phyloP scores from a whole-genome alignment of 106 monocot species.

The Dioscorea alata region DNA sequence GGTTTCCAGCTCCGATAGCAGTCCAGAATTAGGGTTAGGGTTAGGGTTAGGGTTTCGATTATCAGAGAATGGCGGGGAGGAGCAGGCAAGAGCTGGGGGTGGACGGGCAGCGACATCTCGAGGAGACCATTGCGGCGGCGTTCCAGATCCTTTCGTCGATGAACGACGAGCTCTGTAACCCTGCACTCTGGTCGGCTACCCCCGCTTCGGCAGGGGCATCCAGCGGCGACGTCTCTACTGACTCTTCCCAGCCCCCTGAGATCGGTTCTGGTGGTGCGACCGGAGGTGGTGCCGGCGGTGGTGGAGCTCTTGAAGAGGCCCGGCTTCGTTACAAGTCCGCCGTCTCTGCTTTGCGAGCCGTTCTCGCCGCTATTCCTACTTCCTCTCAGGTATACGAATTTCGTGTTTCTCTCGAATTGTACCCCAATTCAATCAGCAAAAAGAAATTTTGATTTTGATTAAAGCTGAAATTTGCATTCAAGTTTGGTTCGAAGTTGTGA shows the following conservation, averaged over 20 bases:
- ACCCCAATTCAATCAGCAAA: background rate
- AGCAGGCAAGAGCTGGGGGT: slow-evolving; percentile 56
- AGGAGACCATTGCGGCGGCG: slow-evolving; percentile 74
- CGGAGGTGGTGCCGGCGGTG: slow-evolving; percentile 25
- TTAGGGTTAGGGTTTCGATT: background rate
- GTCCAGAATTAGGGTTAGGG: background rate
- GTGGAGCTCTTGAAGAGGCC: slow-evolving; percentile 85
- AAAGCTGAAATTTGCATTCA: background rate
- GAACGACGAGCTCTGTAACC: slow-evolving; percentile 99
- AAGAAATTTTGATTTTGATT: background rate
- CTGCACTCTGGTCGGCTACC: slow-evolving; percentile 69
- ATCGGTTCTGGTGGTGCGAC: background rate
- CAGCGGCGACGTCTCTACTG: slow-evolving; percentile 17
- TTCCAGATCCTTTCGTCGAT: slow-evolving; percentile 94
- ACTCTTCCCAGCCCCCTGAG: slow-evolving; percentile 26
- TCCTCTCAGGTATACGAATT: slow-evolving; percentile 35
- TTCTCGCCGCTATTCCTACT: slow-evolving; percentile 45
- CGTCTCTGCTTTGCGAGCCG: slow-evolving; percentile 62
- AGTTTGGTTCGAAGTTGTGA: background rate
- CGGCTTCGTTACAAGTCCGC: slow-evolving; percentile 83
- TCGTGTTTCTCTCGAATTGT: background rate
- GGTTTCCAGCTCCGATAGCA: too few relatives aligned
- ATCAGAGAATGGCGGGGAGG: slow-evolving; percentile 27
- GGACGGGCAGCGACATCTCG: slow-evolving; percentile 66
- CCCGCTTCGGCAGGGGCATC: background rate